Base-by-base conservation (phyloP, 768 basidiomycete genomes). In the Pisolithus tinctorius region DNA sequence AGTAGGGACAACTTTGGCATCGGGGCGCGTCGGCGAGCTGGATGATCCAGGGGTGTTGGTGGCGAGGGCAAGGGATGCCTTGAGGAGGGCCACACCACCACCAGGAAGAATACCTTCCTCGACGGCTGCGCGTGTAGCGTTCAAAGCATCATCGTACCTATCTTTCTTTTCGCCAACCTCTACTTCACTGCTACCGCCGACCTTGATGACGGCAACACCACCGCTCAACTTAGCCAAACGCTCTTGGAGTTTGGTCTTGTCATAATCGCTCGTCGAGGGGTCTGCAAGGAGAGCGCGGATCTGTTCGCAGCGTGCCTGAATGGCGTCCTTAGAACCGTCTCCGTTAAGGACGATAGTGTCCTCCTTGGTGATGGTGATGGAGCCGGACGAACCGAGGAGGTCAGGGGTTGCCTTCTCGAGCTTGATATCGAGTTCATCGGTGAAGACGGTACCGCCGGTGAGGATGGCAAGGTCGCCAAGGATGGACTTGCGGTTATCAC, bases 101-200 rank as follows among this genome's bases (percentile, higher is more conserved):
- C 95, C 95, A 48, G 95, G 95, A 31, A 98, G 86, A 63, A 97
- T 96, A 65, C 95, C 95, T 70, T 99, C 94, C 73, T 97, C 95
- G 29, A 98, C 95, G 42, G 95, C 93, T 25, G 95, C 95, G 38
- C 95, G 87, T 4, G 95, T 98, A n/a, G 94, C 93, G 68, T 96
- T 96, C 44, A 97, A 78, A 1, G 94, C 94, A 64, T 95, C 93
- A 59, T 97, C 94, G 63, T 96, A 97, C 36, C 94, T 80, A 68
- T 98, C 95, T 83, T 98, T 96, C 90, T 97, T 98, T 81, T 98
- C 95, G 6, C 94, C 80, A 54, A 98, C 95, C 72, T 97, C 95
- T 47, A 97, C 95, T 70, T 98, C 95, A 48, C 80, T 83, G 23
- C 85, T 74, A 16, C 95, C 95, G 50, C 95, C 95, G 55, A 97